Conservation (phyloP, 768 basidiomycete genomes). For the Macrolepiota dolichaula region DNA sequence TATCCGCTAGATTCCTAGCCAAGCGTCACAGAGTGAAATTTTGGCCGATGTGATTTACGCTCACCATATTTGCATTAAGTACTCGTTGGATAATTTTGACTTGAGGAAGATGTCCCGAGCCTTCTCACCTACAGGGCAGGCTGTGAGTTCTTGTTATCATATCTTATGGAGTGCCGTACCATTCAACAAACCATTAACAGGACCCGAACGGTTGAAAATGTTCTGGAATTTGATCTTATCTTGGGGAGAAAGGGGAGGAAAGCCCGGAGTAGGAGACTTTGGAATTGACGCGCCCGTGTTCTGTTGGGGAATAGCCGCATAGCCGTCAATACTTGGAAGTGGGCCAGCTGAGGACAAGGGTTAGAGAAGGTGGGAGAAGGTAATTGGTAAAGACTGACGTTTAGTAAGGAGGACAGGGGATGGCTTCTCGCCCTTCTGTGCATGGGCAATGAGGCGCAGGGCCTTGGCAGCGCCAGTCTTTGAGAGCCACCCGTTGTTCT, state of each 20-base stretch:
- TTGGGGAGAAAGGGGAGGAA: slow-evolving; percentile 71
- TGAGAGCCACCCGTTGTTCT: slow-evolving; percentile 91
- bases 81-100: slow-evolving; percentile 82
- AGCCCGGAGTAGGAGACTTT: slow-evolving; percentile 54
- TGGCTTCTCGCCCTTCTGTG: slow-evolving; percentile 80
- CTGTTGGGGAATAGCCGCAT: slow-evolving; percentile 54
- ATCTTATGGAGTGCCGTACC: slow-evolving; percentile 44
- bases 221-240: slow-evolving; percentile 84
- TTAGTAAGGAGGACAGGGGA: slow-evolving; percentile 60
- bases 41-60: slow-evolving; percentile 18
- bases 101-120: slow-evolving; percentile 90
- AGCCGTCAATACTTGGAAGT: slow-evolving; percentile 73
- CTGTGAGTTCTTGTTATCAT: not conserved
- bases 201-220: slow-evolving; percentile 71
- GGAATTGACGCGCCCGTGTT: slow-evolving; percentile 57
- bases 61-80: slow-evolving; percentile 90
- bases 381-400: slow-evolving; percentile 50
- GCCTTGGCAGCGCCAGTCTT: slow-evolving; percentile 85
- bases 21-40: slow-evolving; percentile 4
- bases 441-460: slow-evolving; percentile 88
- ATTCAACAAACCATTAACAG: slow-evolving; percentile 71
- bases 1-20: slow-evolving; percentile 89
- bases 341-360: slow-evolving; percentile 65
- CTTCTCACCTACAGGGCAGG: slow-evolving; percentile 63
- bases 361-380: slow-evolving; percentile 13